These are phyloP conservation scores for Tolypocladium tropicale DNA, from an alignment of 2,329 filamentous ascomycete species.

Conservation along the genomic window DNA sequence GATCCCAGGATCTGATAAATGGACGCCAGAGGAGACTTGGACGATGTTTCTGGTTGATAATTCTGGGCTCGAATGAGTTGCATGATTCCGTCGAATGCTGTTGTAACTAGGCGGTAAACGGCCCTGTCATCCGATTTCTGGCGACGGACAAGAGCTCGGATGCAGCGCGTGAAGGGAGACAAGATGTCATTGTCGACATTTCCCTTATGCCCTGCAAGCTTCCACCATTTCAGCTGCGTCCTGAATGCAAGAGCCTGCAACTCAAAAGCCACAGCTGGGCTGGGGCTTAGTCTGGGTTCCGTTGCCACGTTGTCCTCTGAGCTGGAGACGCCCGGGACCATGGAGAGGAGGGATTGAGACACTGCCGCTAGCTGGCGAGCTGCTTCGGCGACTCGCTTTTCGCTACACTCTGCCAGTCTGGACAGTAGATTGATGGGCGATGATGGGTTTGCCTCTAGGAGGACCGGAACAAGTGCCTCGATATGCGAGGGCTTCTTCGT, in stretches of 20 bases:
- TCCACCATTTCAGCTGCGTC: conserved; percentile 56
- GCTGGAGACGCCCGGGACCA: conserved; percentile 57
- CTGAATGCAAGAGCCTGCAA: conserved; percentile 55
- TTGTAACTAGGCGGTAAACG: conserved; percentile 23
- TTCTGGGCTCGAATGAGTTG: conserved; percentile 22
- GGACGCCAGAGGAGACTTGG: conserved; percentile 31
- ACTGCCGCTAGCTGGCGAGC: conserved; percentile 57
- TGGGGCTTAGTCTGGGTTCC: conserved; percentile 43
- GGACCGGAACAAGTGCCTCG: conserved; percentile 44
- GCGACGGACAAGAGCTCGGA: conserved; percentile 50
- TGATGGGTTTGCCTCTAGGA: conserved; percentile 40
- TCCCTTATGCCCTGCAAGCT: conserved; percentile 46
- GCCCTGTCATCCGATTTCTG: conserved; percentile 25
- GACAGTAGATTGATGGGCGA: conserved; percentile 51
- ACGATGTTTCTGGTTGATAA: conserved; percentile 22
- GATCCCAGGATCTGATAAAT: conserved; percentile 45
- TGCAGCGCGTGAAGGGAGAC: conserved; percentile 53
- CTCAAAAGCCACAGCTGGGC: conserved; percentile 47
- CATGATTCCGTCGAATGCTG: conserved; percentile 20
- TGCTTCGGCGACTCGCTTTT: conserved; percentile 43
- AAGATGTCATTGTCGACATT: conserved; percentile 54
- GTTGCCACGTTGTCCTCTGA: conserved; percentile 48
- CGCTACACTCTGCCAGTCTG: conserved; percentile 28
- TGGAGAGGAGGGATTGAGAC: conserved; percentile 52
- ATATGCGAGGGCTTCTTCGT: conserved; percentile 49